A percentile compares a stretch with the other conserved stretches of the same genome.
These are phyloP conservation scores for Paraglomus occultum DNA, from an alignment of 192 early-diverging fungal genomes.

Conservation along the genomic window DNA sequence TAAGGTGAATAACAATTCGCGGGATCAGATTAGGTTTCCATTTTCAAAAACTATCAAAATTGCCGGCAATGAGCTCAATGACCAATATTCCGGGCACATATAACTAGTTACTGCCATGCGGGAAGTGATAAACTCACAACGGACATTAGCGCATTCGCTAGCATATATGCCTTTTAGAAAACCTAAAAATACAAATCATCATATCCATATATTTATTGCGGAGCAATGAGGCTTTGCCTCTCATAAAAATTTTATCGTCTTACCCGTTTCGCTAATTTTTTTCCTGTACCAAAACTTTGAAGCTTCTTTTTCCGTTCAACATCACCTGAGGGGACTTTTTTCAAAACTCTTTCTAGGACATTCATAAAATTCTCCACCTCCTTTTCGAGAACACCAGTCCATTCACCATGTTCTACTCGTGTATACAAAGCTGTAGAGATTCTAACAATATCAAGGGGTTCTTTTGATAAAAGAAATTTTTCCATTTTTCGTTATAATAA, in stretches of 20 bases:
- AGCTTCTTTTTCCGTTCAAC: background rate
- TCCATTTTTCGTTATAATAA: constrained; percentile 18
- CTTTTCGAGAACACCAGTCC: constrained; percentile 4
- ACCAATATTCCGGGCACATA: background rate
- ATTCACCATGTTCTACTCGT: background rate
- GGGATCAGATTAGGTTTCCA: constrained; percentile 1
- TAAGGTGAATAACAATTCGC: background rate
- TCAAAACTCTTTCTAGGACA: constrained; percentile 3
- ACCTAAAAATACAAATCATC: constrained; percentile 18
- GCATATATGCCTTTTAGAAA: background rate
- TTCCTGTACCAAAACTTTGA: constrained; percentile 10
- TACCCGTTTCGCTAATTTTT: constrained; percentile 1
- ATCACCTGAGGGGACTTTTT: background rate
- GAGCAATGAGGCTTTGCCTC: too few relatives aligned
- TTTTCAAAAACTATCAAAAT: background rate
- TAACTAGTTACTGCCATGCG: constrained; percentile 10
- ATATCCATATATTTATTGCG: too few relatives aligned
- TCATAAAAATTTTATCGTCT: background rate
- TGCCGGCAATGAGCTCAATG: background rate
- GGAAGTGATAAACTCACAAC: constrained; percentile 7
- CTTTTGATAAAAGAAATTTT: constrained; percentile 13
- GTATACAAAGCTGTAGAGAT: constrained; percentile 8
- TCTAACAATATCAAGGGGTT: constrained; percentile 13
- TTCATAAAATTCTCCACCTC: background rate
- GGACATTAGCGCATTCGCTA: background rate